Percentiles rank a stretch among this genome's conserved stretches.
phyloP scores from a whole-genome alignment of 2,329 filamentous ascomycete species.

The Nigrospora osmanthi region DNA sequence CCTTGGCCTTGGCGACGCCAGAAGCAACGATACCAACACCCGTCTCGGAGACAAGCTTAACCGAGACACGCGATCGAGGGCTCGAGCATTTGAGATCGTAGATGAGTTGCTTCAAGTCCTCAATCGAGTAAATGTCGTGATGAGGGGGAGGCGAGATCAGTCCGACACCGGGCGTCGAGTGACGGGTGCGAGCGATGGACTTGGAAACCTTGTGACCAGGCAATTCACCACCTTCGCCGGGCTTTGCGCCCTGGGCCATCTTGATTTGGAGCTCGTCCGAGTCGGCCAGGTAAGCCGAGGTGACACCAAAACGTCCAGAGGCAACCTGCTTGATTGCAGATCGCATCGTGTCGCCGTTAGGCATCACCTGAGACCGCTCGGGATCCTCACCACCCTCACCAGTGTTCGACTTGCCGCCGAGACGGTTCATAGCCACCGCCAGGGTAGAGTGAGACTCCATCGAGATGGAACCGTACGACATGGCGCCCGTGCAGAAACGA shows the following conservation, averaged over 20 bases:
- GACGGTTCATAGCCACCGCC: constrained; percentile 91
- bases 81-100: constrained; percentile 97
- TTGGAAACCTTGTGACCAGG: constrained; percentile 95
- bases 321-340: constrained; percentile 98
- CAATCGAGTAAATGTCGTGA: constrained; percentile 98
- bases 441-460: constrained; percentile 97
- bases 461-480: constrained; percentile 98
- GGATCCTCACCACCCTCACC: constrained; percentile 95
- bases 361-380: constrained; percentile 76
- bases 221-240: constrained; percentile 93
- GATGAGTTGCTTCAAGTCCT: constrained; percentile 95
- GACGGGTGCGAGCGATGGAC: constrained; percentile 86
- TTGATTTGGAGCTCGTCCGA: constrained; percentile 97
- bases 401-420: constrained; percentile 95
- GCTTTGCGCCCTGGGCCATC: constrained; percentile 98
- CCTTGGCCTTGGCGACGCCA: constrained; percentile 95
- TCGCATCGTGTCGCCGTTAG: constrained; percentile 93
- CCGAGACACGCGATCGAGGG: constrained; percentile 83
- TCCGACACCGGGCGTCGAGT: constrained; percentile 93
- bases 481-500: constrained; percentile 92
- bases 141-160: constrained; percentile 93
- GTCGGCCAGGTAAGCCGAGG: constrained; percentile 87
- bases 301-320: constrained; percentile 92
- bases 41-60: constrained; percentile 96
- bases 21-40: constrained; percentile 97